Conservation (phyloP, 169 alveolate species). For the Plasmodium vivax region DNA sequence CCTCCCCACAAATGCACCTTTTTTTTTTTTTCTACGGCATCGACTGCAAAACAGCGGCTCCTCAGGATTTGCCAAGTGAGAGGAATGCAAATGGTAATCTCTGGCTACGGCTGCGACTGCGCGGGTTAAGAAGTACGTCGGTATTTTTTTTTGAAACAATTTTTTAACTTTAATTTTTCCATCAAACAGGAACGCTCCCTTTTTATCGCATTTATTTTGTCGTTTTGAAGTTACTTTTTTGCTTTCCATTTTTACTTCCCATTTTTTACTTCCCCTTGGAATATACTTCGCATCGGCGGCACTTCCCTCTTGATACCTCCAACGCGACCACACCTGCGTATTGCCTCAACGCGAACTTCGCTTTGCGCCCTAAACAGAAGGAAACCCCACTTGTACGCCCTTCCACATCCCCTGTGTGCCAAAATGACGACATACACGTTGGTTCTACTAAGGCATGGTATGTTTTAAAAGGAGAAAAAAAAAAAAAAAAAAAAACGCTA, state of each 20-base stretch:
- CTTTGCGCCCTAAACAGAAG: not conserved
- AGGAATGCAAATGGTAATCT: not conserved
- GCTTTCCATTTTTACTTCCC: not conserved
- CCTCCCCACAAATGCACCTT: not conserved
- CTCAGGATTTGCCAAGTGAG: not conserved
- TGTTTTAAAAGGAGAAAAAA: conserved; percentile 4
- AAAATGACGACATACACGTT: conserved; percentile 64
- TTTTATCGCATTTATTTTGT: not conserved
- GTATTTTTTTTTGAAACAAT: no score
- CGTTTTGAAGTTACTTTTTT: not conserved
- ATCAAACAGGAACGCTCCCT: not conserved
- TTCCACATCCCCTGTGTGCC: not conserved
- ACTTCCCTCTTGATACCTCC: not conserved
- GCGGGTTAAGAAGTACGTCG: not conserved
- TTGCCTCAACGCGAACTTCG: not conserved
- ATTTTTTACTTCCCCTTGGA: not conserved
- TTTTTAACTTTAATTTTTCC: not conserved
- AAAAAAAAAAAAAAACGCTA: not conserved
- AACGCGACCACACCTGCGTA: not conserved
- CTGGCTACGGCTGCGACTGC: not conserved
- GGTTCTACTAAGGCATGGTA: conserved; percentile 73
- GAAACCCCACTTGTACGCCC: not conserved
- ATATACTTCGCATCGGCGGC: not conserved
- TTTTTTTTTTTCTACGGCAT: not conserved
- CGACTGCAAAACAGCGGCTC: not conserved